Evolutionary conservation across 2,329 filamentous ascomycete genomes (phyloP), one percentile per base, ranked within the genome.

Genomic region (Daldinia sp.): DNA sequence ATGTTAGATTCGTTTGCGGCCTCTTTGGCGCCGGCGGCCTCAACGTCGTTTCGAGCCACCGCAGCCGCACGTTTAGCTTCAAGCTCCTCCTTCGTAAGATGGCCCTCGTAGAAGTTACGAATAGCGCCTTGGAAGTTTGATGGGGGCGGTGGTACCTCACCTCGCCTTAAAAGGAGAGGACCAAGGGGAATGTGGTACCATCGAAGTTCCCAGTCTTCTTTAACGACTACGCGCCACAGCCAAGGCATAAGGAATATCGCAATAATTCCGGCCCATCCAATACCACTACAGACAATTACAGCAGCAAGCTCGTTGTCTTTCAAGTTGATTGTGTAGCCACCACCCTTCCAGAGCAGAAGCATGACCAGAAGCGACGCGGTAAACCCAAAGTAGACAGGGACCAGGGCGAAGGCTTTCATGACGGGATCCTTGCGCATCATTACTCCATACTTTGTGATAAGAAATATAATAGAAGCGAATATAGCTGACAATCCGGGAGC

Each of bases 151-250:
- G 80, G 78, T 0, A 77, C 75, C 0, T 77, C 72, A 1, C 75
- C 76, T 29, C 81, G 80, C 11, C 75, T 74, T 50, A 85, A 80
- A 6, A 87, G 80, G 0, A 87, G 73, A 23, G 83, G 85, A 0
- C 86, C 86, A 13, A 81, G 73, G 61, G 81, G 68, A 58, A 88
- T 77, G 63, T 88, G 80, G 72, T 79, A 88, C 74, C 79, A 75
- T 65, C 81, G 82, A 61, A 90, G 77, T 70, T 85, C 76, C 83
- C 86, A 84, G 76, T 90, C 86, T 66, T 88, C 80, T 75, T 82
- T 76, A 74, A 89, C 76, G 68, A 90, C 79, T 43, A 83, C 79
- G 58, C 83, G 81, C 73, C 87, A 83, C 60, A 89, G 71, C 78
- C 83, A 89, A 2, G 86, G 86, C 15, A 87, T 78, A 61, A 89